These are phyloP conservation scores for Protomyces arabidopsidicola DNA, from an alignment of 1,139 yeast species.

Conservation along the genomic window DNA sequence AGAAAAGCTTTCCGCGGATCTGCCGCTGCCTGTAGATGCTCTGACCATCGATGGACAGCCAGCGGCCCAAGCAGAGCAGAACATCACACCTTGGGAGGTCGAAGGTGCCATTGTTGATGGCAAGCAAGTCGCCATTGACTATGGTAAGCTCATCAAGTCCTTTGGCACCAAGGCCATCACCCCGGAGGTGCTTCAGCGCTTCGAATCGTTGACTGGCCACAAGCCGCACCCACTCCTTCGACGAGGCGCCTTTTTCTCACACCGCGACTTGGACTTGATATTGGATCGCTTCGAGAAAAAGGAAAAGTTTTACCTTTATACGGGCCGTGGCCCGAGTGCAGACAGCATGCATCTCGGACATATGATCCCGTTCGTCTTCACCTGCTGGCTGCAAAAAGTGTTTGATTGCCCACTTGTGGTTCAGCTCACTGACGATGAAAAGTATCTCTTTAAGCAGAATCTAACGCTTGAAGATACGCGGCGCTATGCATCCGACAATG, in stretches of 20 bases:
- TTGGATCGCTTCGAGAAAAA: slow-evolving; percentile 89
- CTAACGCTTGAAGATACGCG: slow-evolving; percentile 86
- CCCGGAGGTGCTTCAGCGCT: slow-evolving; percentile 67
- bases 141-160: slow-evolving; percentile 74
- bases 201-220: slow-evolving; percentile 76
- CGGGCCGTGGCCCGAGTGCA: slow-evolving; percentile 97
- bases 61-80: slow-evolving; percentile 42
- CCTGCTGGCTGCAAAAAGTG: slow-evolving; percentile 97
- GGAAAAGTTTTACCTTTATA: slow-evolving; percentile 88
- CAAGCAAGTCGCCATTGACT: slow-evolving; percentile 78
- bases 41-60: slow-evolving; percentile 7
- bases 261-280: slow-evolving; percentile 76
- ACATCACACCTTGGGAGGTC: slow-evolving; percentile 97
- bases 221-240: slow-evolving; percentile 89
- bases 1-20: slow-evolving; percentile 6
- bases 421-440: slow-evolving; percentile 96
- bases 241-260: slow-evolving; percentile 90
- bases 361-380: slow-evolving; percentile 90
- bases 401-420: slow-evolving; percentile 95
- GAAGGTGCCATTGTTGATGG: slow-evolving; percentile 98
- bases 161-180: slow-evolving; percentile 80
- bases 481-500: slow-evolving; percentile 69
- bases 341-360: slow-evolving; percentile 97
- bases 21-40: slow-evolving; percentile 20
- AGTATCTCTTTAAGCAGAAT: slow-evolving; percentile 87